Conservation (phyloP, 2,329 filamentous ascomycete genomes). For the Fusarium sterilihyphosum region DNA sequence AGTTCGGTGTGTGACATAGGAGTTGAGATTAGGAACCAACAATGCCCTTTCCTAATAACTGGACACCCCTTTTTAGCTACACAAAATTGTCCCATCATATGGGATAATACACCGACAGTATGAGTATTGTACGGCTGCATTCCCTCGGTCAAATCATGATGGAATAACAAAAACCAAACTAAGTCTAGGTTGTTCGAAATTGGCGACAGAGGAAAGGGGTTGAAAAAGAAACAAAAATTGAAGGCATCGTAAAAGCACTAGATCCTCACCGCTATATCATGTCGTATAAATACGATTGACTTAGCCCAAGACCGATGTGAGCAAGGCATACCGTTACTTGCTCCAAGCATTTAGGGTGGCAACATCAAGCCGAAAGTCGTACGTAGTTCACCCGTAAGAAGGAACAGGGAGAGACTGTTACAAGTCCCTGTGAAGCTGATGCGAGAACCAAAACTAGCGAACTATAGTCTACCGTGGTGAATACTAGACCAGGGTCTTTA, state of each 20-base stretch:
- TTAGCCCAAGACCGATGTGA: background rate
- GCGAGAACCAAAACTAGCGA: background rate
- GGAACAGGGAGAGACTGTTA: background rate
- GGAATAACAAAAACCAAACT: background rate
- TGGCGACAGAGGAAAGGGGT: background rate
- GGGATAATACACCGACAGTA: background rate
- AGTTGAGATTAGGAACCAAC: background rate
- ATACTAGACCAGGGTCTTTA: background rate
- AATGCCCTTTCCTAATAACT: background rate
- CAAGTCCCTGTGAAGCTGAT: background rate
- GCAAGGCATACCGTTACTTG: background rate
- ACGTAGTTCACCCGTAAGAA: background rate
- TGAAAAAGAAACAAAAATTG: background rate
- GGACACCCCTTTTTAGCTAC: background rate
- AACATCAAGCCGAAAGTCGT: background rate
- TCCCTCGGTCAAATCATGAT: background rate
- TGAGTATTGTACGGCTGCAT: no score
- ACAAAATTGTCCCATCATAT: background rate
- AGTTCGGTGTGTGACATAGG: background rate
- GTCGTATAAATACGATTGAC: background rate
- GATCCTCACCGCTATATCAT: no score
- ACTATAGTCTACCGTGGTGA: background rate
- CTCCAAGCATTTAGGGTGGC: background rate
- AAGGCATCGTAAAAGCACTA: background rate
- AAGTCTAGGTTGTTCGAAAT: background rate